These are phyloP conservation scores for Debaryomyces sp. DNA, from an alignment of 1,139 yeast genomes.

Conservation along the genomic window DNA sequence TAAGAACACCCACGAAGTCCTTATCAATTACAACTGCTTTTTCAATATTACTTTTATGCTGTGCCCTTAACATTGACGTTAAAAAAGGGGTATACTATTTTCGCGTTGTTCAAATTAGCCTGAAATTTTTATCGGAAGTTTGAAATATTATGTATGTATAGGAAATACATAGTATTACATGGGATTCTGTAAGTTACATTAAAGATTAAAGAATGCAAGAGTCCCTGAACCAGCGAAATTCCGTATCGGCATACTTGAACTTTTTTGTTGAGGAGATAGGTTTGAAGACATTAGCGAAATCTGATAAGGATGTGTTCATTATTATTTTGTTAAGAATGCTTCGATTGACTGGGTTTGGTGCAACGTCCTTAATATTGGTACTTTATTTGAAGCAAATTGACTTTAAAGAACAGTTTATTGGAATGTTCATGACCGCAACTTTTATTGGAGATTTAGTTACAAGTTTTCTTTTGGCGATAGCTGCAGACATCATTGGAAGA, in stretches of 20 bases:
- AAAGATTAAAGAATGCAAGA: background rate
- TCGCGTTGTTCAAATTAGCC: background rate
- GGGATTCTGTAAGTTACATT: no score
- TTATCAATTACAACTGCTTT: background rate
- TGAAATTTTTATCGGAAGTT: background rate
- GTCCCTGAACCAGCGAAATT: background rate
- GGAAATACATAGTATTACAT: no score
- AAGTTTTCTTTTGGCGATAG: conserved; percentile 34
- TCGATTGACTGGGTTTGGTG: conserved; percentile 45
- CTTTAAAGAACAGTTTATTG: conserved; percentile 34
- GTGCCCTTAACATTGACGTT: background rate
- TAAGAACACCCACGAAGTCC: background rate
- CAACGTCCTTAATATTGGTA: conserved; percentile 42
- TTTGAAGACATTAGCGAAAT: conserved; percentile 23
- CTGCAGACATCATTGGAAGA: conserved; percentile 41
- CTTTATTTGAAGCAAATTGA: conserved; percentile 36
- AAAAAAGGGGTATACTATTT: background rate
- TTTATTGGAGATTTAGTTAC: conserved; percentile 41
- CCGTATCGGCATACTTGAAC: background rate
- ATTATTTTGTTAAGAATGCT: conserved; percentile 37
- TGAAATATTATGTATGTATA: no score
- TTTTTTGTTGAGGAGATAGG: conserved; percentile 27
- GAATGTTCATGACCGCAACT: conserved; percentile 40
- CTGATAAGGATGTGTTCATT: conserved; percentile 33
- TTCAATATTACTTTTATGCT: background rate